Percentiles rank a stretch among this genome's conserved stretches.
These are phyloP conservation scores for Aspergillus uvarum DNA, from an alignment of 2,329 filamentous ascomycete genomes.

Conservation along the genomic window DNA sequence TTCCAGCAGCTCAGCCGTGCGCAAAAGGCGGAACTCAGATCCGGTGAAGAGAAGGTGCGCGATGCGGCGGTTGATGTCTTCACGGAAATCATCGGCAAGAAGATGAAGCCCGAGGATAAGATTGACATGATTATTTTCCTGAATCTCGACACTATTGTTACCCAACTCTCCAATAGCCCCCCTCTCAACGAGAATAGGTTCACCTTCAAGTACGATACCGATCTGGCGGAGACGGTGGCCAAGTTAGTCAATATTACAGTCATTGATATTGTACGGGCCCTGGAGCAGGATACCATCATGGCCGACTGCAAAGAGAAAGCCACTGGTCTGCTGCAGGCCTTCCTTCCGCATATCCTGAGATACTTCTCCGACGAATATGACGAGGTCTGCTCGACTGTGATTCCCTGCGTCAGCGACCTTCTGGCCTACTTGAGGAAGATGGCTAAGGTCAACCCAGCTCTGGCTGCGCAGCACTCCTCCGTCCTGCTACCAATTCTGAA, in stretches of 20 bases:
- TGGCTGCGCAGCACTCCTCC: constrained; percentile 72
- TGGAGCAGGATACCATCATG: constrained; percentile 66
- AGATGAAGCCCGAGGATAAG: constrained; percentile 94
- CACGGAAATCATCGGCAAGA: constrained; percentile 94
- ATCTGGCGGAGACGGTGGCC: constrained; percentile 90
- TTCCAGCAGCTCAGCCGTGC: constrained; percentile 83
- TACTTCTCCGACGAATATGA: constrained; percentile 99
- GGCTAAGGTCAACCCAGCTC: constrained; percentile 58
- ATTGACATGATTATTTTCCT: constrained; percentile 90
- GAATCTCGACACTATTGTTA: constrained; percentile 80
- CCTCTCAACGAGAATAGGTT: constrained; percentile 74
- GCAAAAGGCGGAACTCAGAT: constrained; percentile 57
- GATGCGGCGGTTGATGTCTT: constrained; percentile 92
- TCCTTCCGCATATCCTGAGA: constrained; percentile 81
- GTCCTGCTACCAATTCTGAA: constrained; percentile 88
- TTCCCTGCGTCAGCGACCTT: constrained; percentile 87
- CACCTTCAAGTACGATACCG: constrained; percentile 87
- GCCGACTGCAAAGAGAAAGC: constrained; percentile 69
- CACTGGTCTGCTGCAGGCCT: constrained; percentile 76
- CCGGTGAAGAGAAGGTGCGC: constrained; percentile 78
- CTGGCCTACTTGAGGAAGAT: constrained; percentile 86
- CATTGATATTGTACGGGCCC: constrained; percentile 79
- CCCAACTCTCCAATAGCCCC: constrained; percentile 80
- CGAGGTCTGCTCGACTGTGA: constrained; percentile 94
- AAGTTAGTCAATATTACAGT: constrained; percentile 92